Conservation (phyloP, 1,284 basidiomycete genomes). For the Sanghuangporus sanghuang region DNA sequence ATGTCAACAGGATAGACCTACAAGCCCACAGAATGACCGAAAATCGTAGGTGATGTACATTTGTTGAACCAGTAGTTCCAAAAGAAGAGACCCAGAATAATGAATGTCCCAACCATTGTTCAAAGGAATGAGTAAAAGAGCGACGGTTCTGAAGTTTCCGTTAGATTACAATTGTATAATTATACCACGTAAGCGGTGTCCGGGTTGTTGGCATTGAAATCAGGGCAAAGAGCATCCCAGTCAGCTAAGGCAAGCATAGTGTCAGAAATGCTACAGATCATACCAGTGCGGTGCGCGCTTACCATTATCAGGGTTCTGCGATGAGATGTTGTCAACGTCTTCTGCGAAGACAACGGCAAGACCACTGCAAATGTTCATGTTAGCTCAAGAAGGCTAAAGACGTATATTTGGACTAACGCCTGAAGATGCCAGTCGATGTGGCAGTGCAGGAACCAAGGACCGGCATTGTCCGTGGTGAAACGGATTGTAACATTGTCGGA, state of each 20-base stretch:
- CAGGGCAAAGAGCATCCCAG: constrained; percentile 24
- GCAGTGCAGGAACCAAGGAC: constrained; percentile 47
- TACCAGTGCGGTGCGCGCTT: constrained; percentile 10
- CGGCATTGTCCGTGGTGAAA: constrained; percentile 41
- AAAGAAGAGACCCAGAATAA: too few relatives aligned
- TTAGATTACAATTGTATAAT: not conserved
- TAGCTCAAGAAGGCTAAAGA: constrained; percentile 17
- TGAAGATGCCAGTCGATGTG: constrained; percentile 23
- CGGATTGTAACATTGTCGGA: constrained; percentile 36
- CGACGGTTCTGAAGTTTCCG: not conserved
- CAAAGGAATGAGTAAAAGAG: too few relatives aligned
- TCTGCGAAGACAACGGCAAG: constrained; percentile 39
- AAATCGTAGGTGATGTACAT: not conserved
- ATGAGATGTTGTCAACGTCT: constrained; percentile 24
- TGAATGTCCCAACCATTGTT: too few relatives aligned
- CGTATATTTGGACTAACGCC: not conserved
- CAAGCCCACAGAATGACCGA: not conserved
- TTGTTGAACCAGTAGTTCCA: too few relatives aligned
- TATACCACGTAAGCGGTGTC: not conserved
- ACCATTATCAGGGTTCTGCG: constrained; percentile 24
- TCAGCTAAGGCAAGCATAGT: constrained; percentile 17
- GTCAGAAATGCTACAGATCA: not conserved
- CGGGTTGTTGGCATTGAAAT: constrained; percentile 18
- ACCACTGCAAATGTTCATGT: constrained; percentile 30
- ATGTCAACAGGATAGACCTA: not conserved